Evolutionary conservation across 352 stramenopile genomes (phyloP).

Genomic region (Phytophthora lateralis): DNA sequence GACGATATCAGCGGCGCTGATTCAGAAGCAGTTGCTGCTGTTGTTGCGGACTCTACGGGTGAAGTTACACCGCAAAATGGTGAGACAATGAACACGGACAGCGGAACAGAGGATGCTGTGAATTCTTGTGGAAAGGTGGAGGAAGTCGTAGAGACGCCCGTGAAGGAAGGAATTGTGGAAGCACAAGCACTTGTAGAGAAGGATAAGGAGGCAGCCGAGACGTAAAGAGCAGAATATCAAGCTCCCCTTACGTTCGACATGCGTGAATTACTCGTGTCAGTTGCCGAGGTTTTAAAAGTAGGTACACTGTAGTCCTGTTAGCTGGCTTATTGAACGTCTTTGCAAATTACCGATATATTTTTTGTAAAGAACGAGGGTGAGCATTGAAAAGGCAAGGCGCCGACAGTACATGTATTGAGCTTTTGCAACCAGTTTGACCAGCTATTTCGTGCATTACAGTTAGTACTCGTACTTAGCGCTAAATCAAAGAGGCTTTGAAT

Average conservation of each 20-base stretch:
- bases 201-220: constrained; percentile 16
- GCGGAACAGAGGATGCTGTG: neutral
- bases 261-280: neutral
- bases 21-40: constrained; percentile 1
- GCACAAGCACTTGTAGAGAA: constrained; percentile 21
- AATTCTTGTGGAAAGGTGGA: constrained; percentile 10
- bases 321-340: too few species aligned
- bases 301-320: too few species aligned
- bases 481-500: too few species aligned
- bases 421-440: too few species aligned
- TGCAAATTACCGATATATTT: too few species aligned
- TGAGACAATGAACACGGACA: constrained; percentile 1
- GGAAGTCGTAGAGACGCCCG: neutral
- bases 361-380: too few species aligned
- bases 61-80: constrained; percentile 6
- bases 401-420: too few species aligned
- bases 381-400: too few species aligned
- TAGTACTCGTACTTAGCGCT: too few species aligned
- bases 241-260: neutral
- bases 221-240: constrained; percentile 9
- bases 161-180: constrained; percentile 7
- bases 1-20: neutral
- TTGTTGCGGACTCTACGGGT: neutral
- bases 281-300: too few species aligned
- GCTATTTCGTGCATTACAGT: too few species aligned